Evolutionary conservation across 2,329 filamentous ascomycete species (phyloP).

Genomic region (Sphaerostilbella broomeana): DNA sequence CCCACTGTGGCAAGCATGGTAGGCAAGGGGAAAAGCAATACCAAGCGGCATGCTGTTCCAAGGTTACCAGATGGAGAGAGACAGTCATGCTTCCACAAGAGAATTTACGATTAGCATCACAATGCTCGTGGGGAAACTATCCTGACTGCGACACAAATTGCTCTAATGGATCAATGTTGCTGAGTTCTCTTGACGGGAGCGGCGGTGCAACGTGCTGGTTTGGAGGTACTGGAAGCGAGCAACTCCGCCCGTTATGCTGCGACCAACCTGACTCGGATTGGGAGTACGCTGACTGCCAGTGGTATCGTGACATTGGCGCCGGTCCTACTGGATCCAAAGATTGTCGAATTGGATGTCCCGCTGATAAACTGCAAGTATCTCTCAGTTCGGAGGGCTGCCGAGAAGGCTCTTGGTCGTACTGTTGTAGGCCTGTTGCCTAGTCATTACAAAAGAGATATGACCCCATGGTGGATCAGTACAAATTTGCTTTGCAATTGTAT

Average conservation of each 20-base stretch:
- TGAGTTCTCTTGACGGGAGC: neutral
- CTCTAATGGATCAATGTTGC: neutral
- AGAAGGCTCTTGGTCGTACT: neutral
- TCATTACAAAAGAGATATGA: neutral
- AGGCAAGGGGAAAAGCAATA: neutral
- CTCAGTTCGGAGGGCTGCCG: neutral
- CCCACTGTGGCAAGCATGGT: neutral
- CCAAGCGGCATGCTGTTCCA: neutral
- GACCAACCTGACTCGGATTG: neutral
- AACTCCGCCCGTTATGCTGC: neutral
- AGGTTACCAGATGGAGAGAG: neutral
- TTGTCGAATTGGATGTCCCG: neutral
- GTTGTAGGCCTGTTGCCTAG: neutral
- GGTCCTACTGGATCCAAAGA: neutral
- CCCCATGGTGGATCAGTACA: neutral
- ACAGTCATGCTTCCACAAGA: neutral
- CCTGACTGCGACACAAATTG: neutral
- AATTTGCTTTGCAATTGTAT: neutral
- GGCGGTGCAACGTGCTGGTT: neutral
- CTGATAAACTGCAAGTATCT: neutral
- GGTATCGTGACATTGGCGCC: neutral
- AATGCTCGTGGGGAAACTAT: neutral
- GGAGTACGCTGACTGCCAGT: neutral
- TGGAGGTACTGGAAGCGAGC: neutral
- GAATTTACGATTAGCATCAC: neutral